Evolutionary conservation across 768 basidiomycete genomes (phyloP).

Genomic region (Mycena leptocephala): DNA sequence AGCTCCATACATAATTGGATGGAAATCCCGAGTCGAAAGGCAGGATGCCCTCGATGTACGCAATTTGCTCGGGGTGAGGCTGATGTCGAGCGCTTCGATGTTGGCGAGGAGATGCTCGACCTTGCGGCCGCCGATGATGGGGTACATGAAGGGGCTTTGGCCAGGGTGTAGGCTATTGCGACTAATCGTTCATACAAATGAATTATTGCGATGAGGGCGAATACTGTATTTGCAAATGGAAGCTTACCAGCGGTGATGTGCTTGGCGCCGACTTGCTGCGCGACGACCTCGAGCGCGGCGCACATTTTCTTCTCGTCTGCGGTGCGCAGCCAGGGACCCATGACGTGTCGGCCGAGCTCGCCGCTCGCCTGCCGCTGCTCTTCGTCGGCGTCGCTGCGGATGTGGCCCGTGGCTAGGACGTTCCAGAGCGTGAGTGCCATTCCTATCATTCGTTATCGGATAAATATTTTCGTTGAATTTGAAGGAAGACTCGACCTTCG

Average conservation of each 20-base stretch:
- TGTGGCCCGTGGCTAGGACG: constrained; percentile 47
- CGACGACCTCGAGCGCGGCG: constrained; percentile 55
- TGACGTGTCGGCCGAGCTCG: constrained; percentile 56
- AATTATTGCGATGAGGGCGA: neutral
- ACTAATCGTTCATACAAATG: neutral
- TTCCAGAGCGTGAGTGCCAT: constrained; percentile 57
- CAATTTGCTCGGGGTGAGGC: constrained; percentile 56
- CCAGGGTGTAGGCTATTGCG: constrained; percentile 46
- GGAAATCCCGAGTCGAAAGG: constrained; percentile 58
- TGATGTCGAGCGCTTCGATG: constrained; percentile 57
- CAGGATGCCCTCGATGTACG: constrained; percentile 50
- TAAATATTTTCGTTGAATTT: neutral
- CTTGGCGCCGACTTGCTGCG: constrained; percentile 55
- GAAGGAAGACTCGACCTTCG: constrained; percentile 25
- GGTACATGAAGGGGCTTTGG: constrained; percentile 62
- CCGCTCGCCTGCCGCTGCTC: constrained; percentile 43
- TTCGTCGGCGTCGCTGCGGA: constrained; percentile 47
- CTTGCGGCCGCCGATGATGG: constrained; percentile 58
- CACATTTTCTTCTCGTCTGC: constrained; percentile 49
- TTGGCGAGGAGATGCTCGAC: constrained; percentile 59
- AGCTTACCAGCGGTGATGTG: constrained; percentile 40
- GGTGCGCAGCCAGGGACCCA: constrained; percentile 51
- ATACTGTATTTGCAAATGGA: neutral
- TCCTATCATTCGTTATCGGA: constrained; percentile 23
- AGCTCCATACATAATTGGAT: neutral